Percentiles rank a stretch among this genome's conserved stretches.
Evolutionary conservation across 2,329 filamentous ascomycete genomes (phyloP).

Genomic region (Phialocephala subalpina): DNA sequence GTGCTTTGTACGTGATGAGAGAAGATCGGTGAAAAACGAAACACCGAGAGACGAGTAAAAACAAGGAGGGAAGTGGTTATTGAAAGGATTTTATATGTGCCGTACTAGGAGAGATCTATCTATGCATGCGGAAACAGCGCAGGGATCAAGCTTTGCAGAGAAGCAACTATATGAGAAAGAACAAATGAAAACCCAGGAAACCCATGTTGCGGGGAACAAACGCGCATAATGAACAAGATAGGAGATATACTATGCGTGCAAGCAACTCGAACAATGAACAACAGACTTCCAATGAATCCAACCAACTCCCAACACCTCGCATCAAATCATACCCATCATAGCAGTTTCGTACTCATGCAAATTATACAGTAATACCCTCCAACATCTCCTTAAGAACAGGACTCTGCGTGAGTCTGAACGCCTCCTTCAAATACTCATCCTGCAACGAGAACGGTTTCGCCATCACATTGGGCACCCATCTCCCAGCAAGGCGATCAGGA

Average conservation of each 20-base stretch:
- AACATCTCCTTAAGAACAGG: not conserved
- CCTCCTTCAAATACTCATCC: constrained; percentile 35
- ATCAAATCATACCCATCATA: not conserved
- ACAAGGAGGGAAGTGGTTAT: not conserved
- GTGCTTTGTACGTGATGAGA: no score
- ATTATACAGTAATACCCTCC: constrained; percentile 5
- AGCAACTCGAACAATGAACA: not conserved
- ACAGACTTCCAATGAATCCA: not conserved
- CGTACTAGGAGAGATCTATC: not conserved
- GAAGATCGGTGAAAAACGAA: not conserved
- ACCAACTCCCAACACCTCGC: not conserved
- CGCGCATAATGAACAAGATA: not conserved
- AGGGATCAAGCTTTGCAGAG: not conserved
- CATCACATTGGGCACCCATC: constrained; percentile 47
- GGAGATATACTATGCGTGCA: not conserved
- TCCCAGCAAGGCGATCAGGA: constrained; percentile 41
- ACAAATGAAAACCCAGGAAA: not conserved
- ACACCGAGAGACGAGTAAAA: not conserved
- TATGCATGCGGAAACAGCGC: not conserved
- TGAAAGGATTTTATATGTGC: not conserved
- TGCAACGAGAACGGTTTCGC: constrained; percentile 44
- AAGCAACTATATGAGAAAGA: not conserved
- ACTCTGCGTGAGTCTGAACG: constrained; percentile 14
- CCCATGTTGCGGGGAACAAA: not conserved
- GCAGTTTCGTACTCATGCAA: not conserved